Percentiles rank a stretch among this genome's conserved stretches.
Evolutionary conservation across 768 basidiomycete genomes (phyloP).

Genomic region (Lentinus brumalis): DNA sequence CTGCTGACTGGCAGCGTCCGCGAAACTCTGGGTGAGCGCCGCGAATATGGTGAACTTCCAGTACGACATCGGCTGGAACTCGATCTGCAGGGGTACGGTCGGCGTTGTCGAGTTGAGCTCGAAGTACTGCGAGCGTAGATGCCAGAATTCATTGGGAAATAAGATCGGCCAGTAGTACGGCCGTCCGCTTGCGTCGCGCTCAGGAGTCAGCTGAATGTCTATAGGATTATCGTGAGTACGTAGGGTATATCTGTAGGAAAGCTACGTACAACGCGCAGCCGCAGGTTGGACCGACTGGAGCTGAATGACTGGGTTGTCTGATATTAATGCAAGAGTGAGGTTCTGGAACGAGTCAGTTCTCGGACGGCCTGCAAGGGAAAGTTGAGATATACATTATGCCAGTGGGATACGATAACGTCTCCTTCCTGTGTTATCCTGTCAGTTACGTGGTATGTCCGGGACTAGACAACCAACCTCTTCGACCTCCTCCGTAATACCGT

Average conservation of each 20-base stretch:
- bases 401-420: slow-evolving; percentile 78
- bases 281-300: slow-evolving; percentile 59
- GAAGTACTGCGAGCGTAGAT: slow-evolving; percentile 75
- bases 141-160: slow-evolving; percentile 96
- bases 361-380: not conserved
- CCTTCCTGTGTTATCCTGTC: slow-evolving; percentile 30
- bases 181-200: slow-evolving; percentile 65
- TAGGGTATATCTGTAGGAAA: not conserved
- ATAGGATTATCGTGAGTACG: slow-evolving; percentile 12
- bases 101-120: slow-evolving; percentile 87
- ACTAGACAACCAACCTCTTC: slow-evolving; percentile 47
- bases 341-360: slow-evolving; percentile 51
- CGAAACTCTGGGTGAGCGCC: slow-evolving; percentile 82
- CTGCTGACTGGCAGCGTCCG: slow-evolving; percentile 81
- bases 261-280: slow-evolving; percentile 58
- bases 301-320: slow-evolving; percentile 61
- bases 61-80: slow-evolving; percentile 82
- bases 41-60: slow-evolving; percentile 89
- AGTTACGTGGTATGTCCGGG: no score
- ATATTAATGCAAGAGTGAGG: slow-evolving; percentile 83
- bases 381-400: slow-evolving; percentile 60
- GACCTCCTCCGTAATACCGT: slow-evolving; percentile 41
- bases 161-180: slow-evolving; percentile 86
- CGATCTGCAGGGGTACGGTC: slow-evolving; percentile 75
- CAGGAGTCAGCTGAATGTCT: slow-evolving; percentile 69